Evolutionary conservation across 2,329 filamentous ascomycete genomes (phyloP), one percentile per base, ranked within the genome.

Genomic region (Hysterium pulicare): DNA sequence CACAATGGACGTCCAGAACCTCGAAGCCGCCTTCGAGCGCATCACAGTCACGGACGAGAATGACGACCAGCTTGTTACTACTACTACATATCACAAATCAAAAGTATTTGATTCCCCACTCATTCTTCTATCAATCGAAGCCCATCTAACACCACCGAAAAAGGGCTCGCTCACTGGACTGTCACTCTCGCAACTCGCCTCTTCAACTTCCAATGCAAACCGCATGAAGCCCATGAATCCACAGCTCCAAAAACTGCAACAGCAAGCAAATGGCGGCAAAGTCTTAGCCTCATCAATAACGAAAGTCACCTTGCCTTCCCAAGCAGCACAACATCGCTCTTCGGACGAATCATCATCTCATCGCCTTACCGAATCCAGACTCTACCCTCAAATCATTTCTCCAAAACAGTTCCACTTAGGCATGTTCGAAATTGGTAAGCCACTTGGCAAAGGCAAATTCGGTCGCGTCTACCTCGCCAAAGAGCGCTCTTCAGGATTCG

Each of bases 371-470:
- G 79, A 83, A 52, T 72, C 74, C 33, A 75, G 75, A 40, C 38
- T 68, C 50, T 61, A 63, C 57, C 48, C 58, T 40, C 59, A 64
- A 44, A 63, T 69, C 32, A 52, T 57, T 1, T 51, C 64, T 1
- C 59, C 65, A 15, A 71, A 71, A 50, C 58, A 89, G 54, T 90
- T 90, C 69, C 88, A 95, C 62, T 80, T 95, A 3, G 87, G 88
- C 68, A 94, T 94, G 87, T 95, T 95, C 65, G 90, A 95, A 67
- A 95, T 94, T 51, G 87, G 87, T 30, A 86, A 88, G 54, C 87
- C 87, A 1, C 74, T 94, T 3, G 87, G 87, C 40, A 93, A 93
- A 70, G 87, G 87, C 50, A 94, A 93, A 64, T 94, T 93, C 59
- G 87, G 87, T 2, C 80, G 87, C 34, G 88, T 94, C 3, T 94